These are phyloP conservation scores for Colletotrichum sp. DNA, from an alignment of 2,329 filamentous ascomycete genomes.

Conservation along the genomic window DNA sequence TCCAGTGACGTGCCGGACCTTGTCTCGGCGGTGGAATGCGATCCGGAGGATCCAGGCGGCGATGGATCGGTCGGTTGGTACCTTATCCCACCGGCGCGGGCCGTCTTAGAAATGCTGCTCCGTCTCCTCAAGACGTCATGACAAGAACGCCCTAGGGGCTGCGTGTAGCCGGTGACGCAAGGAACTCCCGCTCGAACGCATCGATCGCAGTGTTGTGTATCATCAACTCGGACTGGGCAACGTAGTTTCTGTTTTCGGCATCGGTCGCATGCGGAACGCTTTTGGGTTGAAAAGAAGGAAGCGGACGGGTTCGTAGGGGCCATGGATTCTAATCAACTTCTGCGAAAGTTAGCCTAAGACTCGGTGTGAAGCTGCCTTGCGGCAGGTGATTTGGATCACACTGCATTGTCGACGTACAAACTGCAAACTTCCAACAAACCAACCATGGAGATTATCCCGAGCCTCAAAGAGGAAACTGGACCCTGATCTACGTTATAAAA, in stretches of 20 bases:
- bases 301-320: background rate
- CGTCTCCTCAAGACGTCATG: background rate
- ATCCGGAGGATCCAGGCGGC: background rate
- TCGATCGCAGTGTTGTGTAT: background rate
- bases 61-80: background rate
- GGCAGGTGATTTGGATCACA: background rate
- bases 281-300: background rate
- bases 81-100: background rate
- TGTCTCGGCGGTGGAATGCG: background rate
- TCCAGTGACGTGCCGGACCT: background rate
- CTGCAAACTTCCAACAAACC: background rate
- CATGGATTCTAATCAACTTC: background rate
- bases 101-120: background rate
- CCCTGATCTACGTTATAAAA: background rate
- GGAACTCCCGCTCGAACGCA: background rate
- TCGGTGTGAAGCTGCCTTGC: background rate
- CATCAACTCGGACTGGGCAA: background rate
- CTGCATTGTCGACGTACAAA: background rate
- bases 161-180: background rate
- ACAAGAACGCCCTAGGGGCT: background rate
- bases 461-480: background rate
- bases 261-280: background rate
- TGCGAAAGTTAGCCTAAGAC: background rate
- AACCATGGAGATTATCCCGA: background rate
- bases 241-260: background rate